These are phyloP conservation scores for Mycena vulgaris DNA, from an alignment of 768 basidiomycete species.

Conservation along the genomic window DNA sequence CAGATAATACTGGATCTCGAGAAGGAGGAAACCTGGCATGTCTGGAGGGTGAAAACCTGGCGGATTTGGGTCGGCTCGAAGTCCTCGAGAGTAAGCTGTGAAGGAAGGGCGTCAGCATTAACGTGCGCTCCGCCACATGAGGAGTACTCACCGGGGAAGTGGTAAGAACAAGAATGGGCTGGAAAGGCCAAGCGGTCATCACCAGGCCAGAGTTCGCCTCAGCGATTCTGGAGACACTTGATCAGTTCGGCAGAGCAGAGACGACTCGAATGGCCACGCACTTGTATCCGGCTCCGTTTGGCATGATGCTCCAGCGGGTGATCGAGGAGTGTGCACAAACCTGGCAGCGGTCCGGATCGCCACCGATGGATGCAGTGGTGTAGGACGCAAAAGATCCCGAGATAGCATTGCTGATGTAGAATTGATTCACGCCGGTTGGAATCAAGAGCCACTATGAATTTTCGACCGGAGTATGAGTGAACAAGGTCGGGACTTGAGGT, in stretches of 20 bases:
- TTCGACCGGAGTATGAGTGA: not conserved
- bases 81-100: constrained; percentile 1
- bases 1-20: not conserved
- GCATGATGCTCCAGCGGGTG: not conserved
- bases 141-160: not conserved
- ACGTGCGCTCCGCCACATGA: no score
- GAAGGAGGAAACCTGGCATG: not conserved
- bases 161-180: not conserved
- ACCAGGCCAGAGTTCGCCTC: not conserved
- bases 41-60: constrained; percentile 7
- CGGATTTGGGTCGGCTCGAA: not conserved
- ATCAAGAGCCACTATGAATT: not conserved
- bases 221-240: not conserved
- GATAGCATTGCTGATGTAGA: not conserved
- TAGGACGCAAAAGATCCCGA: constrained; percentile 1
- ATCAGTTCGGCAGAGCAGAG: not conserved
- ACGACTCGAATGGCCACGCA: not conserved
- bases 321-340: not conserved
- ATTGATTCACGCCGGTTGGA: not conserved
- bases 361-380: not conserved
- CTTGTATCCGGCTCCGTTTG: not conserved
- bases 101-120: no score
- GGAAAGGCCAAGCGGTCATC: not conserved
- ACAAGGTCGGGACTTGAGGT: not conserved
- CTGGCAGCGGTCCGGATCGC: not conserved